Conservation (phyloP, 2,329 filamentous ascomycete species). For the Neoarthrinium moseri region DNA sequence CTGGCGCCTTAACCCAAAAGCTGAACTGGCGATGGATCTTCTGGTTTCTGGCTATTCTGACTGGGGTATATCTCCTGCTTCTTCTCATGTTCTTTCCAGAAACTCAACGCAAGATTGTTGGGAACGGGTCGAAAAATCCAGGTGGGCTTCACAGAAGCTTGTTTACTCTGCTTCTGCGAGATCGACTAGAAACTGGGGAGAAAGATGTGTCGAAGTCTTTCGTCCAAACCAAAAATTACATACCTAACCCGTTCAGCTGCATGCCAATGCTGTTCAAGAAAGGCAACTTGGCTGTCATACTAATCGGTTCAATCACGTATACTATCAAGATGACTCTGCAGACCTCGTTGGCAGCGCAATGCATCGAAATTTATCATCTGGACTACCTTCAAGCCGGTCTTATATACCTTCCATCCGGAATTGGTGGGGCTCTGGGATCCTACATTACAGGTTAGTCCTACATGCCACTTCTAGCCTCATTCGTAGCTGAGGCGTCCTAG, state of each 20-base stretch:
- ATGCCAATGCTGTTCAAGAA: slow-evolving; percentile 10
- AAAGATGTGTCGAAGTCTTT: not conserved
- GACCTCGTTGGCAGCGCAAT: slow-evolving; percentile 8
- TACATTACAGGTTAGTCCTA: not conserved
- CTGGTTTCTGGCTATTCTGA: slow-evolving; percentile 13
- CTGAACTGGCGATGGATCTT: slow-evolving; percentile 12
- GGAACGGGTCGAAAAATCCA: slow-evolving; percentile 8
- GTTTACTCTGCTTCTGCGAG: not conserved
- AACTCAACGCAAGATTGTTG: slow-evolving; percentile 10
- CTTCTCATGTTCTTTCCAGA: slow-evolving; percentile 12
- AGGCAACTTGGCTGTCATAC: slow-evolving; percentile 7
- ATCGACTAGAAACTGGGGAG: not conserved
- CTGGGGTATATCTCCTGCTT: slow-evolving; percentile 5
- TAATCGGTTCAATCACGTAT: slow-evolving; percentile 14
- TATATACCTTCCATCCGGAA: slow-evolving; percentile 14
- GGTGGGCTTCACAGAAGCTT: not conserved
- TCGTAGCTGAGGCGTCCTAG: not conserved
- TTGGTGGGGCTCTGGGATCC: slow-evolving; percentile 5
- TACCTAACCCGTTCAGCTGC: slow-evolving; percentile 15
- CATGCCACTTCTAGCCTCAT: not conserved
- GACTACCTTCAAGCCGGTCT: slow-evolving; percentile 14
- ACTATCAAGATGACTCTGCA: slow-evolving; percentile 13
- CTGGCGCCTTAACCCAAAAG: slow-evolving; percentile 7
- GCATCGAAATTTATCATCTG: slow-evolving; percentile 15
- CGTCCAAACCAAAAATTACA: not conserved